Evolutionary conservation across 371 early-diverging fungal genomes (phyloP), one percentile per base, ranked within the genome.

Genomic region (Mycotypha africana): DNA sequence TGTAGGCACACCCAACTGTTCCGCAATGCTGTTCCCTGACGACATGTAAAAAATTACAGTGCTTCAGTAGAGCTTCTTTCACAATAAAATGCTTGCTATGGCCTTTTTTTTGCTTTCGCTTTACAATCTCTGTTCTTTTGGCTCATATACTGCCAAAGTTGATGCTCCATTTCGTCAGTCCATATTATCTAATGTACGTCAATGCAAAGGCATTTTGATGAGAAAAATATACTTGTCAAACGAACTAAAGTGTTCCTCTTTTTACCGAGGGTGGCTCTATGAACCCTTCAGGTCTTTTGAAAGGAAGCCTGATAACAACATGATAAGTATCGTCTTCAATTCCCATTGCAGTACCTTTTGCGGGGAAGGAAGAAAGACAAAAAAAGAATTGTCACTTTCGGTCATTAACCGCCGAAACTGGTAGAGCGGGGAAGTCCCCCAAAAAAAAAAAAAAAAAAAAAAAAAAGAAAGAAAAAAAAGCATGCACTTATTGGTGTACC

Each of bases 151-250:
- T 75, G 70, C 79, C 82, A 80, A 34, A 82, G 42, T 14, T 65
- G 65, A 35, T 76, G 72, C 28, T 82, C 82, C 82, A 80, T 80
- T 42, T 73, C 76, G 31, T 79, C 79, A 15, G 81, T 80, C 82
- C 82, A 82, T 32, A 74, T 56, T 43, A 80, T 67, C 82, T 82
- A 59, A 12, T 28, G 30, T 28, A 12, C n/a, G n/a, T n/a, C n/a
- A n/a, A n/a, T n/a, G n/a, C n/a, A n/a, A n/a, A n/a, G n/a, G n/a
- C n/a, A n/a, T n/a, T 28, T 12, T 8, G 30, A 28, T 28, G 6
- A 28, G 30, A 8, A 28, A 28, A 28, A n/a, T 4, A 15, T 4
- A n/a, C 34, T 34, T 7, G 7, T 34, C 15, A 4, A n/a, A n/a
- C n/a, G n/a, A n/a, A n/a, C n/a, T n/a, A n/a, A n/a, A 11, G 7